Percentiles rank a stretch among this genome's conserved stretches.
Conservation (phyloP, 2,329 filamentous ascomycete species). For the Hypoxylon sp. region DNA sequence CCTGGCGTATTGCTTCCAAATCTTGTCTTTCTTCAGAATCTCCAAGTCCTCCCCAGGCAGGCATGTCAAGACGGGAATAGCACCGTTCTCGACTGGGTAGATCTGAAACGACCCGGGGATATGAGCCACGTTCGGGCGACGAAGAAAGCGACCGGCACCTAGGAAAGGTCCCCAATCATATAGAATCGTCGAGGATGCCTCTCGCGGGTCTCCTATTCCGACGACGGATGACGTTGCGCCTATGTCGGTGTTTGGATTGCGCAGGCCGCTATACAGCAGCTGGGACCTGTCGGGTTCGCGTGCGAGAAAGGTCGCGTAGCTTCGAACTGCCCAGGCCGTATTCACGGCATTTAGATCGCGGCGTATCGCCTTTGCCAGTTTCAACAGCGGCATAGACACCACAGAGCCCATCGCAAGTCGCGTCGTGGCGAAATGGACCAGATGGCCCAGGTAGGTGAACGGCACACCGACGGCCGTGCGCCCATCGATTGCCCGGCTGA, state of each 20-base stretch:
- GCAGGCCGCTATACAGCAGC: neutral
- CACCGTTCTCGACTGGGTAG: neutral
- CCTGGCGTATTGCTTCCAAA: neutral
- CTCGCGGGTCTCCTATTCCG: neutral
- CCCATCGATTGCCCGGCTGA: neutral
- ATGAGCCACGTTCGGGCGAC: neutral
- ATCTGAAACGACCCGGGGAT: neutral
- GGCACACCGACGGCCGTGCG: neutral
- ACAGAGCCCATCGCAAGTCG: neutral
- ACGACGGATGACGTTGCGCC: neutral
- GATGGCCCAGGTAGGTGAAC: neutral
- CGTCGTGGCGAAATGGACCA: neutral
- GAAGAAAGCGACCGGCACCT: neutral
- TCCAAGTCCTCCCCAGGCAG: neutral
- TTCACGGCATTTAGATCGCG: neutral
- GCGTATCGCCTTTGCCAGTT: neutral
- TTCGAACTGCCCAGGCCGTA: neutral
- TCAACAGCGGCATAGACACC: neutral
- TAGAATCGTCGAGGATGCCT: neutral
- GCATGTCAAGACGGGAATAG: neutral
- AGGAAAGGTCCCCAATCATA: constrained; percentile 6
- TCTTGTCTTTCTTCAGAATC: neutral
- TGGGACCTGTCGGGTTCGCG: neutral
- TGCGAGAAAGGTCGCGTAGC: neutral
- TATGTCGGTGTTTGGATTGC: neutral